phyloP scores from a whole-genome alignment of 805 yeast genomes.

The Lipomyces starkeyi region DNA sequence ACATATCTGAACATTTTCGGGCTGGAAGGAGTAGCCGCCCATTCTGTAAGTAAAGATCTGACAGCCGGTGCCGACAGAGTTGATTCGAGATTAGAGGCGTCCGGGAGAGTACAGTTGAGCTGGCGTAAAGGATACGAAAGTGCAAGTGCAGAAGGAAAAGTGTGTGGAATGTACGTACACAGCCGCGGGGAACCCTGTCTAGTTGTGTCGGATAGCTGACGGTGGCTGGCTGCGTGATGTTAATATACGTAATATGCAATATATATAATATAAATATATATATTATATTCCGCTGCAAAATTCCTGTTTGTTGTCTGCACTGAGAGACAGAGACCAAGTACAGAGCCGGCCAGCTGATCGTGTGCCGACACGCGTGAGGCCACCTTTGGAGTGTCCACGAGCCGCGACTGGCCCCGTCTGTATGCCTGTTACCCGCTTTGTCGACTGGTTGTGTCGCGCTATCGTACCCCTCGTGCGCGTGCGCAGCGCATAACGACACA shows the following conservation, averaged over 20 bases:
- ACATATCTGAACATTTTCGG: conserved; percentile 76
- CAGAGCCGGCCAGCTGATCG: too few relatives aligned
- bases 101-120: neutral
- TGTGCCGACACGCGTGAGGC: too few relatives aligned
- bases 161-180: neutral
- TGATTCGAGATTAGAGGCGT: neutral
- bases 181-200: neutral
- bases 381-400: too few relatives aligned
- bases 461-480: too few relatives aligned
- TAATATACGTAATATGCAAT: too few relatives aligned
- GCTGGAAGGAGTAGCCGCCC: conserved; percentile 43
- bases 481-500: too few relatives aligned
- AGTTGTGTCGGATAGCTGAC: neutral
- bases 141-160: neutral
- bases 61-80: neutral
- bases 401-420: too few relatives aligned
- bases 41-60: neutral
- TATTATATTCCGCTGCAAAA: neutral
- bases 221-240: neutral
- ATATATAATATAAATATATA: too few relatives aligned
- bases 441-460: too few relatives aligned
- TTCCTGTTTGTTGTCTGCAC: neutral
- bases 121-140: neutral
- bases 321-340: neutral
- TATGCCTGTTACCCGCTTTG: too few relatives aligned